Percentiles rank a stretch among this genome's conserved stretches.
Conservation (phyloP, 768 basidiomycete species). For the Neoboletus magnificus region DNA sequence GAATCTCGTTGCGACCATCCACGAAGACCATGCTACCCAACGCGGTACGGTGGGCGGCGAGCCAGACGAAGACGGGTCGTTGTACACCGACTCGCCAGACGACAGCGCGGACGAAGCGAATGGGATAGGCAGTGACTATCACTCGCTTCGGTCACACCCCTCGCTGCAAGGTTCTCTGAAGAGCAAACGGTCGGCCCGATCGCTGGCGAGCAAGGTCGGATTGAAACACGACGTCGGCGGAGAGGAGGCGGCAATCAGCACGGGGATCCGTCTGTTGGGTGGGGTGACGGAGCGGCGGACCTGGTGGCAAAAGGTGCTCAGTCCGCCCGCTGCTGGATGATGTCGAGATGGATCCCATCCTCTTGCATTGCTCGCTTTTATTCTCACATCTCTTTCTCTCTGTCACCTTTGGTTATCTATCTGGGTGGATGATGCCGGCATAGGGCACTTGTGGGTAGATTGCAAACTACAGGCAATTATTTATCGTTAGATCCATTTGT, state of each 20-base stretch:
- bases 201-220: constrained; percentile 12
- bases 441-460: neutral
- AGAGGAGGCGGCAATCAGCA: neutral
- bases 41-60: neutral
- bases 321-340: constrained; percentile 13
- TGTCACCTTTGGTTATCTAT: neutral
- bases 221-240: neutral
- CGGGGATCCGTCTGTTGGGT: neutral
- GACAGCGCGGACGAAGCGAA: neutral
- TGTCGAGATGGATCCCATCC: neutral
- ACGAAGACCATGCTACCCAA: neutral
- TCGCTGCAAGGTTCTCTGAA: constrained; percentile 24
- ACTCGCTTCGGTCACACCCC: constrained; percentile 26
- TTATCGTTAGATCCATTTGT: constrained; percentile 1
- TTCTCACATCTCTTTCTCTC: neutral
- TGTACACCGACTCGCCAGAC: constrained; percentile 24
- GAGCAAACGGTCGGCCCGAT: constrained; percentile 18
- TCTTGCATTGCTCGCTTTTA: neutral
- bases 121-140: constrained; percentile 26
- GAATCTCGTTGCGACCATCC: neutral
- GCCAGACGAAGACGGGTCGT: constrained; percentile 16
- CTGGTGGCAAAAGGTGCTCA: constrained; percentile 33
- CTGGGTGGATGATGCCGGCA: neutral
- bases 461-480: neutral
- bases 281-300: constrained; percentile 20